Evolutionary conservation across 2,329 filamentous ascomycete genomes (phyloP).

Genomic region (Parafenestella ontariensis): DNA sequence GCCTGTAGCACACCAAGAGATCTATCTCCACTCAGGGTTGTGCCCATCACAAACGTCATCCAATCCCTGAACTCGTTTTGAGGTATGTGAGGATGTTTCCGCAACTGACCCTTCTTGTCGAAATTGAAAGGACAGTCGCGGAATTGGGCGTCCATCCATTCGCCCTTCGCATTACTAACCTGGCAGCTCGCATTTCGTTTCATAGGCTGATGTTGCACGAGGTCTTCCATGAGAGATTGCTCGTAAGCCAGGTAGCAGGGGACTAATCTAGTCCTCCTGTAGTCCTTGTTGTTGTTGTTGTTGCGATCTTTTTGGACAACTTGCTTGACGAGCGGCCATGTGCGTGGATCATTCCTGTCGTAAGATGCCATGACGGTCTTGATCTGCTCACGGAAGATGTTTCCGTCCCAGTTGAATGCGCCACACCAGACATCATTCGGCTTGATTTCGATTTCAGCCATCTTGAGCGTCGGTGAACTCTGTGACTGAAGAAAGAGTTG

Average conservation of each 20-base stretch:
- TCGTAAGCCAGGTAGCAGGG: not conserved
- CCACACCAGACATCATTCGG: not conserved
- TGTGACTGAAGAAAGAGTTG: not conserved
- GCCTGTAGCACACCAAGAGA: not conserved
- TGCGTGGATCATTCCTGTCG: constrained; percentile 1
- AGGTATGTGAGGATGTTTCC: not conserved
- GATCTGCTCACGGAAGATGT: not conserved
- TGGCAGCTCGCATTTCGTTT: too few relatives aligned
- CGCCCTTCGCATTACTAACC: too few relatives aligned
- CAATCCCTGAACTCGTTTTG: not conserved
- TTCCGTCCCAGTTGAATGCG: not conserved
- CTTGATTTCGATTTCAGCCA: not conserved
- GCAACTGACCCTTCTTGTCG: not conserved
- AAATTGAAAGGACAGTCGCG: constrained; percentile 3
- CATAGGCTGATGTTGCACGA: not conserved
- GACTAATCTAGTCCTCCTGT: too few relatives aligned
- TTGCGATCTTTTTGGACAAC: not conserved
- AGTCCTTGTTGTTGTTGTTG: too few relatives aligned
- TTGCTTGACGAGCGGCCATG: constrained; percentile 1
- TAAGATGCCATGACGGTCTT: not conserved
- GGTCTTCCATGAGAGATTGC: not conserved
- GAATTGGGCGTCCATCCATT: not conserved
- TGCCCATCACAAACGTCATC: not conserved
- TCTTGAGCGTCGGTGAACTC: not conserved
- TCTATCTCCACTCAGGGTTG: not conserved